Evolutionary conservation across 2,329 filamentous ascomycete genomes (phyloP).

Genomic region (Aureobasidium melanogenum): DNA sequence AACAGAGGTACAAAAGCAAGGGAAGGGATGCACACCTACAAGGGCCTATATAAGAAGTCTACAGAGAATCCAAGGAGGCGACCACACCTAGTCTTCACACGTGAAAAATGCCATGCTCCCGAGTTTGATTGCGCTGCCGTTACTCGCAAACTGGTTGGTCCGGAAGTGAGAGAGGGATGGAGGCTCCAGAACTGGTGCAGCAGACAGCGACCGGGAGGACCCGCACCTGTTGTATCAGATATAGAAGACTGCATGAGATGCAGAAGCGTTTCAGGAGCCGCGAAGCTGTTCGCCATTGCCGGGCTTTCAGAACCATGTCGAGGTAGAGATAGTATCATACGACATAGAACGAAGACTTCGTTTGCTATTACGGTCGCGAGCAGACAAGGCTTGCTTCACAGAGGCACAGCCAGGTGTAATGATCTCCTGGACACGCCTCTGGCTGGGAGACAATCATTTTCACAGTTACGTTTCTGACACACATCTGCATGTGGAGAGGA

Average conservation of each 20-base stretch:
- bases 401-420: too few species aligned
- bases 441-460: not conserved
- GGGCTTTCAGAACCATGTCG: not conserved
- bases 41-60: slow-evolving; percentile 2
- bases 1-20: not conserved
- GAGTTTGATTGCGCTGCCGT: slow-evolving; percentile 7
- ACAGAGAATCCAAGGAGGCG: not conserved
- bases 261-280: slow-evolving; percentile 9
- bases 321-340: not conserved
- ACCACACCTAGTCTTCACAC: not conserved
- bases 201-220: not conserved
- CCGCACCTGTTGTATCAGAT: slow-evolving; percentile 7
- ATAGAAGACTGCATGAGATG: slow-evolving; percentile 4
- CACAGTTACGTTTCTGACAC: not conserved
- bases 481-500: not conserved
- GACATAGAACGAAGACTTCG: not conserved
- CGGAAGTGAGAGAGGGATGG: slow-evolving; percentile 5
- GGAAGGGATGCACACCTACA: slow-evolving; percentile 3
- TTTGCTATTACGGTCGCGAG: not conserved
- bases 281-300: not conserved
- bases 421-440: too few species aligned
- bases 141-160: not conserved
- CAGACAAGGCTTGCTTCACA: not conserved
- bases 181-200: not conserved
- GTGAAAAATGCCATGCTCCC: not conserved